Base-by-base conservation (phyloP, 2,329 filamentous ascomycete genomes). In the Cordyceps pruinosa region DNA sequence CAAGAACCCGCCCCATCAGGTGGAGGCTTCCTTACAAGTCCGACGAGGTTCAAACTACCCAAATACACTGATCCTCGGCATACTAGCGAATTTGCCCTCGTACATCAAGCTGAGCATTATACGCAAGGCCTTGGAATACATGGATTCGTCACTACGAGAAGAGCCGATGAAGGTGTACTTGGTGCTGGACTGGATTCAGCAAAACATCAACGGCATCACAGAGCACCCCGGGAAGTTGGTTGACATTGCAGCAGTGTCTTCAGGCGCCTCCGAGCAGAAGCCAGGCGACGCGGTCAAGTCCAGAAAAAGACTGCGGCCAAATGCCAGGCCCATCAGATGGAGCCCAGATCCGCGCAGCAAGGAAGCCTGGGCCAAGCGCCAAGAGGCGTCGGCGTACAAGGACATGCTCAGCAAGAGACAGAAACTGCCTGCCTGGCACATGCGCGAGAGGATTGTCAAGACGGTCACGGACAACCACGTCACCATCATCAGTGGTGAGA, bases 401-500 rank as follows among this genome's bases (percentile, higher is more conserved):
- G 84, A 84, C 50, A 96, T 96, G 88, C 75, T 91, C 60, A 73
- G 77, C 19, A 84, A 84, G 64, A 81, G 94, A 44, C 81, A 87
- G 68, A 82, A 79, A 47, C 75, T 99, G 2, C 94, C 94, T 3
- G 94, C 94, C 2, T 99, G 94, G 94, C 82, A 83, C 59, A 84
- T 94, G 65, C 85, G 84, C 64, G 85, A 93, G 21, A 77, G 80
- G 1, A 89, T 99, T 30, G 83, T 97, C 10, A 71, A 81, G 21
- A 88, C 89, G 0, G 89, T 99, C 49, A 80, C 80, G 42, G 75
- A 79, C 5, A 85, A 93, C 66, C 87, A 97, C 70, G 91, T 99
- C 51, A 96, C 90, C 1, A 97, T 99, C 66, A 94, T 99, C 64
- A 95, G 92, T 44, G 94, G 94, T 63, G 94, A 97, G 73, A 99